Percentiles rank a stretch among this genome's conserved stretches.
These are phyloP conservation scores for Pleurotus cornucopiae DNA, from an alignment of 768 basidiomycete genomes.

Conservation along the genomic window DNA sequence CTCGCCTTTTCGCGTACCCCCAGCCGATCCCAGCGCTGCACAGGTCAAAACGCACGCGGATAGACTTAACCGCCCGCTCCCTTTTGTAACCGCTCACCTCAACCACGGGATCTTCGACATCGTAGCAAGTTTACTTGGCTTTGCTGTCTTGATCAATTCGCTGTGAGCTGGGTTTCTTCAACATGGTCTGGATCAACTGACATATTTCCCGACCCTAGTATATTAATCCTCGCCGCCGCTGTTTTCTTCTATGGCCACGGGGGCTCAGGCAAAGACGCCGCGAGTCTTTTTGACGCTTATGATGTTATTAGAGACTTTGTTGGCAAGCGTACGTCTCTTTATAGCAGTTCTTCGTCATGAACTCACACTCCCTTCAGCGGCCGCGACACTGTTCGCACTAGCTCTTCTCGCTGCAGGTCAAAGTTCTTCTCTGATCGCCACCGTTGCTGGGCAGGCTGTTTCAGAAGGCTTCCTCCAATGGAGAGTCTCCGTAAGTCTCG, in stretches of 20 bases:
- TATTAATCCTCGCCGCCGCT: constrained; percentile 76
- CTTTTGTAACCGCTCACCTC: constrained; percentile 59
- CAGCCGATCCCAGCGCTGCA: background rate
- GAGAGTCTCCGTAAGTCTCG: constrained; percentile 51
- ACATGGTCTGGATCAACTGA: background rate
- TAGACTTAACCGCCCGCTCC: constrained; percentile 49
- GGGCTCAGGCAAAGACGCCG: constrained; percentile 26
- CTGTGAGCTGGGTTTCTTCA: constrained; percentile 39
- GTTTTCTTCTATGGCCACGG: constrained; percentile 62
- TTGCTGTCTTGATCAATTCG: constrained; percentile 87
- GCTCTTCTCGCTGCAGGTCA: constrained; percentile 82
- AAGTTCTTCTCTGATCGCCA: constrained; percentile 86
- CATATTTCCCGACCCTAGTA: constrained; percentile 35
- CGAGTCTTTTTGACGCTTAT: constrained; percentile 83
- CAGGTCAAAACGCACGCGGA: constrained; percentile 42
- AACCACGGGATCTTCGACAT: constrained; percentile 67
- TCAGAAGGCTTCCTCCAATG: constrained; percentile 88
- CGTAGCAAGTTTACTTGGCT: constrained; percentile 64
- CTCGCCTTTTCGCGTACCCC: constrained; percentile 7
- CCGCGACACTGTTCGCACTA: constrained; percentile 85
- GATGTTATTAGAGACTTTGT: constrained; percentile 62
- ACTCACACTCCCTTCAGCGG: constrained; percentile 36
- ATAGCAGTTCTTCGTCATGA: too few relatives aligned
- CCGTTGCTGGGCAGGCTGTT: constrained; percentile 86
- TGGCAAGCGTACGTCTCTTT: constrained; percentile 51